Conservation (phyloP, 2,329 filamentous ascomycete genomes). For the Phaeosphaeriaceae sp. region DNA sequence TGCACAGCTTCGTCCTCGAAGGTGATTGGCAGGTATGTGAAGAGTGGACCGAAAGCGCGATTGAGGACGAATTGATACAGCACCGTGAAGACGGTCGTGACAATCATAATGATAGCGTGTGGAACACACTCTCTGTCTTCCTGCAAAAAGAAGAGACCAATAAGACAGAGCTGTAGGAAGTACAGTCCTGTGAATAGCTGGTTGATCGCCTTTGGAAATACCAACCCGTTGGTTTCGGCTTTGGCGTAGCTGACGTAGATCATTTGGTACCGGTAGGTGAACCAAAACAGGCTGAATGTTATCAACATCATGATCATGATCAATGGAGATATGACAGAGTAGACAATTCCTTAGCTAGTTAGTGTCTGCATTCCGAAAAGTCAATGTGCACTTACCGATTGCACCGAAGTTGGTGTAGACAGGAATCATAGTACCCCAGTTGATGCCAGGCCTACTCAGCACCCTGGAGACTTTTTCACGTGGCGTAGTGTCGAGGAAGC, state of each 20-base stretch:
- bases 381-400: slow-evolving; percentile 64
- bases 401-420: slow-evolving; percentile 97
- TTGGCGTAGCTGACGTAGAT: slow-evolving; percentile 91
- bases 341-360: slow-evolving; percentile 68
- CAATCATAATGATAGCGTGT: slow-evolving; percentile 86
- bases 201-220: slow-evolving; percentile 93
- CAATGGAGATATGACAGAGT: slow-evolving; percentile 85
- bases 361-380: slow-evolving; percentile 5
- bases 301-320: slow-evolving; percentile 93
- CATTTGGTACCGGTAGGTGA: slow-evolving; percentile 96
- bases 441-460: slow-evolving; percentile 76
- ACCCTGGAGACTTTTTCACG: slow-evolving; percentile 86
- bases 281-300: slow-evolving; percentile 89
- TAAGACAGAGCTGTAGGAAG: slow-evolving; percentile 88
- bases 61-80: slow-evolving; percentile 85
- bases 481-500: slow-evolving; percentile 81
- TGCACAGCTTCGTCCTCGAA: slow-evolving; percentile 93
- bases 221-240: slow-evolving; percentile 87
- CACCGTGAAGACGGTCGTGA: slow-evolving; percentile 72
- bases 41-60: slow-evolving; percentile 80
- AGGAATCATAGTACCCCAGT: slow-evolving; percentile 94
- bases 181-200: slow-evolving; percentile 95
- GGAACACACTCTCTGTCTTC: slow-evolving; percentile 70
- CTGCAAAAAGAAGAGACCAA: slow-evolving; percentile 87
- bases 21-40: slow-evolving; percentile 90